Percentiles rank a stretch among this genome's conserved stretches.
Conservation (phyloP, 2,329 filamentous ascomycete species). For the Cladosporium sp. region DNA sequence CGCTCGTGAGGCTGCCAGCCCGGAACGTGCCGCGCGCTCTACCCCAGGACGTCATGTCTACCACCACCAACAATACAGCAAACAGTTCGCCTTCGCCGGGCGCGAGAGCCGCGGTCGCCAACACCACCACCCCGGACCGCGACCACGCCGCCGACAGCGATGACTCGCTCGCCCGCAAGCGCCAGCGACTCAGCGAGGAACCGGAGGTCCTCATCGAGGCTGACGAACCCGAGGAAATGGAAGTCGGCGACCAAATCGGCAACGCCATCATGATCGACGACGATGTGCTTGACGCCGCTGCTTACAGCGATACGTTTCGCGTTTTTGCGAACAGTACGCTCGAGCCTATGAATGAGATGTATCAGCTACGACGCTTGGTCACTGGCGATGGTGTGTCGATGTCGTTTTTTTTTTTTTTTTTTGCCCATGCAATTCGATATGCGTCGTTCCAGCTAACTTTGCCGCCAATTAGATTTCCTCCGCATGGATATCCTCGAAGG, state of each 20-base stretch:
- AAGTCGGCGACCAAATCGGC: constrained; percentile 27
- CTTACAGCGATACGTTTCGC: constrained; percentile 16
- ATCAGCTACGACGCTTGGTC: constrained; percentile 11
- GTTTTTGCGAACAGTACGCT: not conserved
- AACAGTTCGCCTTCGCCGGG: constrained; percentile 16
- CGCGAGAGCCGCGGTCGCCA: not conserved
- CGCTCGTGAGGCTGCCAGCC: constrained; percentile 4
- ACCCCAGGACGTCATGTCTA: constrained; percentile 16
- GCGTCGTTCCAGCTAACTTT: too few relatives aligned
- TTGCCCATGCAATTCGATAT: too few relatives aligned
- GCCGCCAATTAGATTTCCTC: constrained; percentile 1
- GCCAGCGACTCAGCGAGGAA: constrained; percentile 38
- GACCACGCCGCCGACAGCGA: constrained; percentile 41
- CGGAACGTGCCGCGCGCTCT: constrained; percentile 7
- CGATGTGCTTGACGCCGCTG: constrained; percentile 25
- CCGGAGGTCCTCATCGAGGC: constrained; percentile 22
- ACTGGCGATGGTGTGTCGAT: not conserved
- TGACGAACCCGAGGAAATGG: constrained; percentile 33
- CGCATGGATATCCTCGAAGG: not conserved
- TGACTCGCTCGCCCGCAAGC: constrained; percentile 40
- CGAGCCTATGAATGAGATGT: not conserved
- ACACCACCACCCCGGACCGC: constrained; percentile 32
- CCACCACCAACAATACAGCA: constrained; percentile 8
- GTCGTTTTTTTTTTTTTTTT: too few relatives aligned
- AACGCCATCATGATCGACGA: constrained; percentile 35